phyloP scores from a whole-genome alignment of 495 filamentous ascomycete genomes.

The Neurospora cerealis region DNA sequence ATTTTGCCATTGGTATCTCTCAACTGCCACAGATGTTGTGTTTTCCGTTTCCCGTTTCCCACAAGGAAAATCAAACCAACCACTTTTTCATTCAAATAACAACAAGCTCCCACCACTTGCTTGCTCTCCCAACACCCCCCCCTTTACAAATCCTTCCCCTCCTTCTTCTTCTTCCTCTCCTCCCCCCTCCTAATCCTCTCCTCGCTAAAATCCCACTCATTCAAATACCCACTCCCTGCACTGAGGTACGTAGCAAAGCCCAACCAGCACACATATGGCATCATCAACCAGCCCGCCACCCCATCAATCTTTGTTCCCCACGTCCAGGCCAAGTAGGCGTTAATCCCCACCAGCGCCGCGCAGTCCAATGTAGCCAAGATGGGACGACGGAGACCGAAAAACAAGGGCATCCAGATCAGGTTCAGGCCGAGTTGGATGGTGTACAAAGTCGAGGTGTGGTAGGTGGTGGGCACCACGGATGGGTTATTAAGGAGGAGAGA shows the following conservation, averaged over 20 bases:
- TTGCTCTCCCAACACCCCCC: not conserved
- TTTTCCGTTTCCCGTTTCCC: not conserved
- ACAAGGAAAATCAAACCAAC: not conserved
- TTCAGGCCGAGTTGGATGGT: constrained; percentile 77
- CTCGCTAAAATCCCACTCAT: constrained; percentile 51
- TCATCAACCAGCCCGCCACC: constrained; percentile 60
- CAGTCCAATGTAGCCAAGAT: constrained; percentile 69
- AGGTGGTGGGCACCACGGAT: constrained; percentile 15
- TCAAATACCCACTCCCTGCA: constrained; percentile 62
- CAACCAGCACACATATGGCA: constrained; percentile 75
- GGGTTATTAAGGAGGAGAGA: not conserved
- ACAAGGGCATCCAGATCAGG: constrained; percentile 86
- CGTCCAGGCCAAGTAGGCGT: constrained; percentile 57
- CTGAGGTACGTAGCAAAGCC: constrained; percentile 74
- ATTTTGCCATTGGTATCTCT: not conserved
- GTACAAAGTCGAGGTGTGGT: constrained; percentile 67
- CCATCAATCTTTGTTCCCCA: constrained; percentile 61
- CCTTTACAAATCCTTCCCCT: constrained; percentile 1
- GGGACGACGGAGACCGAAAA: constrained; percentile 64
- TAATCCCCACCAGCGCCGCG: constrained; percentile 55
- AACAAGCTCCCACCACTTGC: not conserved
- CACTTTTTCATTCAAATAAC: not conserved
- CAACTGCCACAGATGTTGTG: not conserved
- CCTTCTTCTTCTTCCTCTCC: not conserved
- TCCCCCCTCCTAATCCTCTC: not conserved